phyloP scores from a whole-genome alignment of 495 filamentous ascomycete genomes.

The Cairneyella variabilis region DNA sequence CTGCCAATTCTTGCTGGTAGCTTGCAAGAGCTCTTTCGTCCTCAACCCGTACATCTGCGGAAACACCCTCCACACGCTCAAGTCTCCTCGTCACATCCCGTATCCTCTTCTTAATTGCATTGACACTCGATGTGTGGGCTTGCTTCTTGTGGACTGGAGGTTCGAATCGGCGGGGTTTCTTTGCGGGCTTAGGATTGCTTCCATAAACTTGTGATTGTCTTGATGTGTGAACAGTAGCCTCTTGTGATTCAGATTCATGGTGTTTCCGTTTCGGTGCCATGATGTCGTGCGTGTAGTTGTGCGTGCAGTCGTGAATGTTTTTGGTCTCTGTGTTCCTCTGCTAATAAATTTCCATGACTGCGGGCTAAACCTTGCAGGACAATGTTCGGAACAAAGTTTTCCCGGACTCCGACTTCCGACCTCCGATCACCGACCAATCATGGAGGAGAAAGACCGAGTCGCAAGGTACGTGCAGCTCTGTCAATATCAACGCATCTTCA shows the following conservation, averaged over 20 bases:
- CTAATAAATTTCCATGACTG: too few relatives aligned
- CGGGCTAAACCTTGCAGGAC: too few relatives aligned
- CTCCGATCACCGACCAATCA: too few relatives aligned
- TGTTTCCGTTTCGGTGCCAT: slow-evolving; percentile 34
- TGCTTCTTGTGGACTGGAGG: slow-evolving; percentile 33
- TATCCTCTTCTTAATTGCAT: slow-evolving; percentile 49
- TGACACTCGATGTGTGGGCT: slow-evolving; percentile 37
- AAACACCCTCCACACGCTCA: slow-evolving; percentile 46
- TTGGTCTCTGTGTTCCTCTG: too few relatives aligned
- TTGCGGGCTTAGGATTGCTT: slow-evolving; percentile 19
- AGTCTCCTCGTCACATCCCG: slow-evolving; percentile 44
- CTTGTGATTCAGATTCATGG: slow-evolving; percentile 62
- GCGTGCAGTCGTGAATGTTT: background rate
- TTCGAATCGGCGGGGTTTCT: slow-evolving; percentile 28
- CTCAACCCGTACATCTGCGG: slow-evolving; percentile 68
- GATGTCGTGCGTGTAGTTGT: slow-evolving; percentile 1
- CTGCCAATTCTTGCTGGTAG: slow-evolving; percentile 67
- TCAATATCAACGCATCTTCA: too few relatives aligned
- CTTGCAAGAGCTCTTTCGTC: slow-evolving; percentile 77
- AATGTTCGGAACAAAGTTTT: too few relatives aligned
- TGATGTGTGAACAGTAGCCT: slow-evolving; percentile 20
- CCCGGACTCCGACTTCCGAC: too few relatives aligned
- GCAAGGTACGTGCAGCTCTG: too few relatives aligned
- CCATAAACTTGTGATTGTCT: slow-evolving; percentile 23
- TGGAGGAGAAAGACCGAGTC: too few relatives aligned